Conservation (phyloP, 73 alveolate species). For the Halteria grandinella region DNA sequence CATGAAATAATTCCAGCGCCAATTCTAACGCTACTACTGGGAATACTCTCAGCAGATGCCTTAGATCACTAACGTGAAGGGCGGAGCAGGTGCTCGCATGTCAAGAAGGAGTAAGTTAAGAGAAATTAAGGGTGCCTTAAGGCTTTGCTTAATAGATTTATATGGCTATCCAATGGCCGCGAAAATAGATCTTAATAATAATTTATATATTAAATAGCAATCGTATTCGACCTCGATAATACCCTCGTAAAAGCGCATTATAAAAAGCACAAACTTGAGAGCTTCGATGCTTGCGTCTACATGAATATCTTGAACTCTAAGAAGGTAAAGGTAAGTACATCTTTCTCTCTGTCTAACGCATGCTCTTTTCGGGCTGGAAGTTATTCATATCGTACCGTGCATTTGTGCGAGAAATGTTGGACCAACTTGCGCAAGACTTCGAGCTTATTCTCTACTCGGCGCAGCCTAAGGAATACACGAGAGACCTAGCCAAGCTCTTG, state of each 20-base stretch:
- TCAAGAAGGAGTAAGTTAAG: background rate
- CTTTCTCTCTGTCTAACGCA: too few species aligned
- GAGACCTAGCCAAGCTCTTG: constrained; percentile 4
- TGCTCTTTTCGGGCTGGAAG: too few species aligned
- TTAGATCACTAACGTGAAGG: too few species aligned
- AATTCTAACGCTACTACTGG: too few species aligned
- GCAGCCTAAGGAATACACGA: constrained; percentile 18
- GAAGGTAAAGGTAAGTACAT: constrained; percentile 9
- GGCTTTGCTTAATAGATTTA: background rate
- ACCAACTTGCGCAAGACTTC: constrained; percentile 33
- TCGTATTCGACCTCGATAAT: constrained; percentile 36
- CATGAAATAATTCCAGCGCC: too few species aligned
- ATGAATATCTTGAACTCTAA: constrained; percentile 23
- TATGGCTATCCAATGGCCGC: constrained; percentile 7
- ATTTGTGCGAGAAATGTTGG: constrained; percentile 52
- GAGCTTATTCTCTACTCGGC: constrained; percentile 34
- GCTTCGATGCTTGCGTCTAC: constrained; percentile 18
- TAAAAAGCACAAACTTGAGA: constrained; percentile 33
- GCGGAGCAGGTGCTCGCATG: too few species aligned
- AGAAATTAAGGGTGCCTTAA: background rate
- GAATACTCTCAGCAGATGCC: too few species aligned
- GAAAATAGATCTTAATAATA: background rate
- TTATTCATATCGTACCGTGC: constrained; percentile 31
- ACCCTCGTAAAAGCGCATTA: constrained; percentile 32
- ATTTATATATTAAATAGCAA: constrained; percentile 1